A percentile compares a stretch with the other conserved stretches of the same genome.
Evolutionary conservation across 2,329 filamentous ascomycete genomes (phyloP).

Genomic region (Colletotrichum cereale): DNA sequence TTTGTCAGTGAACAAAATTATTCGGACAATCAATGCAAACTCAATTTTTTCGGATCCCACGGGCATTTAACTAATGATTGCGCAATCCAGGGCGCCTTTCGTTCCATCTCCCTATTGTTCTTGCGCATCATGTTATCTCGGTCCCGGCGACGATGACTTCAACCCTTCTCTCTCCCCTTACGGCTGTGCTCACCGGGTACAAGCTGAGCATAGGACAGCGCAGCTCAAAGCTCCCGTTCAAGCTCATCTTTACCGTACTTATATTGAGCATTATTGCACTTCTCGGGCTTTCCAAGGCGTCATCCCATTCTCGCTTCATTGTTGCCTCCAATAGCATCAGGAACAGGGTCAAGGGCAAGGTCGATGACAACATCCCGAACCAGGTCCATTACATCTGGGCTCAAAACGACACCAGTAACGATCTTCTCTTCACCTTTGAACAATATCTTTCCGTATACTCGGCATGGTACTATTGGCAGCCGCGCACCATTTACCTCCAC

Average conservation of each 20-base stretch:
- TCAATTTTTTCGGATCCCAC: neutral
- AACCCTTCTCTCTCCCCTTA: neutral
- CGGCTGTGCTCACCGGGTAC: neutral
- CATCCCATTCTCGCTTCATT: neutral
- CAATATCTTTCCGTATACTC: conserved; percentile 46
- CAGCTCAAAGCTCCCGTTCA: neutral
- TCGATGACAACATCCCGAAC: conserved; percentile 43
- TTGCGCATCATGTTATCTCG: neutral
- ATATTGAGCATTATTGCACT: neutral
- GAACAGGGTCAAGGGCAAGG: neutral
- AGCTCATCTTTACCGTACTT: too few relatives aligned
- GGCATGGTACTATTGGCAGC: conserved; percentile 41
- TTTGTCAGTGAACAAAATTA: too few relatives aligned
- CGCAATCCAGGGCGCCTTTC: neutral
- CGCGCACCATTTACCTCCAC: conserved; percentile 45
- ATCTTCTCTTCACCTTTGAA: conserved; percentile 44
- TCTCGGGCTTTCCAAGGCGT: neutral
- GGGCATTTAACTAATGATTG: neutral
- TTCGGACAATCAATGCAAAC: neutral
- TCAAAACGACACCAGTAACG: conserved; percentile 36
- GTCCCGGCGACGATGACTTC: neutral
- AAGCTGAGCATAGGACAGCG: neutral
- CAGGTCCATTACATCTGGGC: conserved; percentile 45
- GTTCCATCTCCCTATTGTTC: neutral
- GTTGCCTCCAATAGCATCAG: neutral